Evolutionary conservation across 176 grass and related monocot species (phyloP).

Genomic region (Tillandsia leiboldiana): DNA sequence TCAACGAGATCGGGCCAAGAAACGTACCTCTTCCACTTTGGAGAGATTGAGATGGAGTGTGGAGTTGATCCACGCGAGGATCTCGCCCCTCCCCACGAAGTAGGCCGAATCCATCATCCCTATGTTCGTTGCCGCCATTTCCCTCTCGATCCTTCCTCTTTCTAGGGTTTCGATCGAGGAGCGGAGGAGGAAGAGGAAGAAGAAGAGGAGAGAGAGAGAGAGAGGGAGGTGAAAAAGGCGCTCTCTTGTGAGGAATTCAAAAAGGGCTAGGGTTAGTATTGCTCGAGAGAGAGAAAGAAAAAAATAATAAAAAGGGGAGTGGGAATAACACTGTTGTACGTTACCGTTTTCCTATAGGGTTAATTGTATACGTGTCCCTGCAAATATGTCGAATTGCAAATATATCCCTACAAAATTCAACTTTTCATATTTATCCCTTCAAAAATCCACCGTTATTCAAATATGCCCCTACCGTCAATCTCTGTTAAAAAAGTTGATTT

Average conservation of each 20-base stretch:
- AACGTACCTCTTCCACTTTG: constrained; percentile 87
- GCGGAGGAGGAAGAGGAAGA: background rate
- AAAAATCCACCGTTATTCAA: no score
- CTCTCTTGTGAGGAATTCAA: background rate
- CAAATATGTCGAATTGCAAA: no score
- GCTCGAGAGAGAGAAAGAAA: no score
- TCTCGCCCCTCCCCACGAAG: constrained; percentile 93
- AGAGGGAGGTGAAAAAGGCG: constrained; percentile 11
- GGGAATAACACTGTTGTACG: no score
- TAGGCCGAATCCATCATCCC: constrained; percentile 98
- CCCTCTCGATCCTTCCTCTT: background rate
- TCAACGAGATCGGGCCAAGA: background rate
- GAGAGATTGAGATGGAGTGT: constrained; percentile 78
- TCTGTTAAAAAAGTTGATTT: no score
- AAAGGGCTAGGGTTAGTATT: background rate
- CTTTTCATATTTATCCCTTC: no score
- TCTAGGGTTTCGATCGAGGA: constrained; percentile 2
- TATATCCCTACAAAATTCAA: no score
- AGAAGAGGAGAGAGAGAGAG: background rate
- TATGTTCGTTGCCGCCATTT: constrained; percentile 67
- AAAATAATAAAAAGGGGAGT: no score
- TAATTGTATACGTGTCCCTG: no score
- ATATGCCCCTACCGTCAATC: no score
- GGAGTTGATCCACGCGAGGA: constrained; percentile 95
- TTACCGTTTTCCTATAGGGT: no score